These are phyloP conservation scores for Boletus eberwhitei DNA, from an alignment of 768 basidiomycete species.

Conservation along the genomic window DNA sequence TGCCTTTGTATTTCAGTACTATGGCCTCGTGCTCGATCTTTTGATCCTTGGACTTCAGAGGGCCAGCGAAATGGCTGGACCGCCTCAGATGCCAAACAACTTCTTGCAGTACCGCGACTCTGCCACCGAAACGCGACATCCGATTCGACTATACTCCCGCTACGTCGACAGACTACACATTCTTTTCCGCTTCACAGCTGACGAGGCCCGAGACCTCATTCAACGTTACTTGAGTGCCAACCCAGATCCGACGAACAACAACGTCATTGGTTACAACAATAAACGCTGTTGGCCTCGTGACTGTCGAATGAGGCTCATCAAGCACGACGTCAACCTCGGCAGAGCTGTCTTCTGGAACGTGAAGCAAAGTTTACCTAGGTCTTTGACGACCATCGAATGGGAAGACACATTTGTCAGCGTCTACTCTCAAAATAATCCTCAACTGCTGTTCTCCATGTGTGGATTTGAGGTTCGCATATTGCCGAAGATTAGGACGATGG, in stretches of 20 bases:
- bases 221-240: slow-evolving; percentile 97
- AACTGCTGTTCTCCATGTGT: slow-evolving; percentile 96
- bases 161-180: slow-evolving; percentile 95
- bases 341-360: slow-evolving; percentile 99
- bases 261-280: slow-evolving; percentile 99
- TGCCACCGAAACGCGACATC: slow-evolving; percentile 92
- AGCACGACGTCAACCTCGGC: slow-evolving; percentile 98
- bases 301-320: slow-evolving; percentile 98
- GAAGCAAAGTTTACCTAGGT: slow-evolving; percentile 92
- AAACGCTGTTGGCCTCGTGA: slow-evolving; percentile 99
- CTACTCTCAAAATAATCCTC: slow-evolving; percentile 96
- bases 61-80: slow-evolving; percentile 98
- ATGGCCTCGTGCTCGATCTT: slow-evolving; percentile 92
- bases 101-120: slow-evolving; percentile 97
- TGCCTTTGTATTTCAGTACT: slow-evolving; percentile 98
- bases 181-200: slow-evolving; percentile 95
- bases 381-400: slow-evolving; percentile 98
- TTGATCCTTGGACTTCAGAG: slow-evolving; percentile 96
- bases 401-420: slow-evolving; percentile 97
- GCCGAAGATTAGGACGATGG: slow-evolving; percentile 92
- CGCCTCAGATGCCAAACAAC: slow-evolving; percentile 96
- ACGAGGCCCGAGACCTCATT: slow-evolving; percentile 95
- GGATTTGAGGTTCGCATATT: slow-evolving; percentile 99
- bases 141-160: slow-evolving; percentile 96
- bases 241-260: slow-evolving; percentile 98